Percentiles rank a stretch among this genome's conserved stretches.
These are phyloP conservation scores for Zea luxurians DNA, from an alignment of 176 grass and related monocot genomes.

Conservation along the genomic window DNA sequence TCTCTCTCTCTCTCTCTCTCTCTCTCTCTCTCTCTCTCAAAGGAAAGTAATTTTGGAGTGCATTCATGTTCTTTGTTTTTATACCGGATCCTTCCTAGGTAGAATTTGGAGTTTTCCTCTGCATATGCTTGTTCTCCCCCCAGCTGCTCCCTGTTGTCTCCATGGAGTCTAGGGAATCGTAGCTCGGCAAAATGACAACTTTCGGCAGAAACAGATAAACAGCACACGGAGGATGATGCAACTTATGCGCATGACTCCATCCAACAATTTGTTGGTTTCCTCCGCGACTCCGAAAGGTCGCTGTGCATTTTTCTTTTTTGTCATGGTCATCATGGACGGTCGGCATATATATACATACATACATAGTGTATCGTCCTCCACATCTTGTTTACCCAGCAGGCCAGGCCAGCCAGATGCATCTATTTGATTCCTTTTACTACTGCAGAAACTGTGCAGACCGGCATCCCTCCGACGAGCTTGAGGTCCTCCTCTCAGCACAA, in stretches of 20 bases:
- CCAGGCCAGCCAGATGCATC: not conserved
- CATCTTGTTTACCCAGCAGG: not conserved
- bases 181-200: too few species aligned
- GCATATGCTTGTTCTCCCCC: slow-evolving; percentile 47
- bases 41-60: not conserved
- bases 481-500: slow-evolving; percentile 43
- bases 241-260: not conserved
- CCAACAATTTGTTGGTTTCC: slow-evolving; percentile 52
- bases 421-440: not conserved
- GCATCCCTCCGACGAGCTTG: slow-evolving; percentile 38
- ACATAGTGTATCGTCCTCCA: not conserved
- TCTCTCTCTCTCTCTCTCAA: too few species aligned
- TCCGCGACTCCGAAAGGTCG: slow-evolving; percentile 25
- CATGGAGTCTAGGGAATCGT: too few species aligned
- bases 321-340: slow-evolving; percentile 1
- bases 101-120: slow-evolving; percentile 90
- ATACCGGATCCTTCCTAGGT: slow-evolving; percentile 51
- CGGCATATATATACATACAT: not conserved
- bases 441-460: slow-evolving; percentile 48
- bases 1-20: too few species aligned
- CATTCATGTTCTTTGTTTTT: slow-evolving; percentile 3
- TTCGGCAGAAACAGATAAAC: too few species aligned
- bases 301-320: slow-evolving; percentile 31
- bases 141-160: slow-evolving; percentile 17
- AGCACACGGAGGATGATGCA: too few species aligned